phyloP scores from a whole-genome alignment of 495 filamentous ascomycete species.

The Pyronema domesticum region DNA sequence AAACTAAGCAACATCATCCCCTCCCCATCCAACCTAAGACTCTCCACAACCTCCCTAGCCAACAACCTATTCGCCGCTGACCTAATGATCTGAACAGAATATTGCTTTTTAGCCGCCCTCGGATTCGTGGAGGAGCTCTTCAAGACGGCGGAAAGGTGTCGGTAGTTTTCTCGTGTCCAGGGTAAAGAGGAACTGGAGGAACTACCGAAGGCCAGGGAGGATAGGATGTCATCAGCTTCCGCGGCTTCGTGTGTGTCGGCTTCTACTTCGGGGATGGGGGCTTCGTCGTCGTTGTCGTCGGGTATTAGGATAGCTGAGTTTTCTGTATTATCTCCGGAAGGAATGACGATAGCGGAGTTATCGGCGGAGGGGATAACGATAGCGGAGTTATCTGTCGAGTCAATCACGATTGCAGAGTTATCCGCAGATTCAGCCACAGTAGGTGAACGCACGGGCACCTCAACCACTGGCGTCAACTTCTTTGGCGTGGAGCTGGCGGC shows the following conservation, averaged over 20 bases:
- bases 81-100: conserved; percentile 4
- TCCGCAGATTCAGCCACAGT: background rate
- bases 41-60: conserved; percentile 6
- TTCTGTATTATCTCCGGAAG: background rate
- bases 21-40: conserved; percentile 4
- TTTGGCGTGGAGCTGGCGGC: too few species aligned
- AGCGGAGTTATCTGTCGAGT: background rate
- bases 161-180: background rate
- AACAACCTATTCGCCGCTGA: conserved; percentile 6
- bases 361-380: background rate
- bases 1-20: conserved; percentile 6
- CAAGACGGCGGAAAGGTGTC: background rate
- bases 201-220: too few species aligned
- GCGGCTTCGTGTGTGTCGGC: too few species aligned
- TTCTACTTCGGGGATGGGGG: background rate
- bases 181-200: too few species aligned
- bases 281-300: background rate
- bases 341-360: background rate
- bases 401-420: background rate
- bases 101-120: conserved; percentile 1
- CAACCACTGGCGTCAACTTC: too few species aligned
- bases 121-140: background rate
- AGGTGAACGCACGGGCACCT: too few species aligned
- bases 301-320: background rate
- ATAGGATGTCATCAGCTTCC: too few species aligned